These are phyloP conservation scores for Ocimum tenuiflorum DNA, from an alignment of 257 asterid species.

Conservation along the genomic window DNA sequence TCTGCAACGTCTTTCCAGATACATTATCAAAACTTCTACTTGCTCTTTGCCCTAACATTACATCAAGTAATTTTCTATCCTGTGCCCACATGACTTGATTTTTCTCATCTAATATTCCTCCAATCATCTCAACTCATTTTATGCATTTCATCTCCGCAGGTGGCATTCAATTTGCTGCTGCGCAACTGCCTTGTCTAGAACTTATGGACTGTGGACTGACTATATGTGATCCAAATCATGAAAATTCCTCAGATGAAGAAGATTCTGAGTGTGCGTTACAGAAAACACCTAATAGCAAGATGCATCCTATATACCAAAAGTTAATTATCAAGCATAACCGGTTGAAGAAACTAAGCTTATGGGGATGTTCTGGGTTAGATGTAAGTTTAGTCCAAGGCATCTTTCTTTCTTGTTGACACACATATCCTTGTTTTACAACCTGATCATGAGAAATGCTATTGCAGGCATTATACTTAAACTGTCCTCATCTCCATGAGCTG, in stretches of 20 bases:
- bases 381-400: conserved; percentile 39
- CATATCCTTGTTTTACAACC: conserved; percentile 5
- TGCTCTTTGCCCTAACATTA: conserved; percentile 89
- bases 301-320: conserved; percentile 72
- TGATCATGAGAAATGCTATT: conserved; percentile 16
- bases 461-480: conserved; percentile 84
- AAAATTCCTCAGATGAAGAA: conserved; percentile 30
- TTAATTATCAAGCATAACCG: conserved; percentile 78
- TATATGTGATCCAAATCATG: conserved; percentile 53
- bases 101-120: background rate
- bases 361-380: conserved; percentile 99
- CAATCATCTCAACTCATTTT: background rate
- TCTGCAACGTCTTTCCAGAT: conserved; percentile 87
- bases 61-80: conserved; percentile 63
- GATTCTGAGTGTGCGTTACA: conserved; percentile 32
- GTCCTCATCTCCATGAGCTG: conserved; percentile 72
- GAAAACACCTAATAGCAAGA: conserved; percentile 47
- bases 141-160: conserved; percentile 35
- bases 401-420: background rate
- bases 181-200: conserved; percentile 77
- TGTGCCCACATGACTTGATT: background rate
- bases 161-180: conserved; percentile 93
- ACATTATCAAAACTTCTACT: conserved; percentile 77
- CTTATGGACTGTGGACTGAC: conserved; percentile 97
- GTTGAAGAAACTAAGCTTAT: conserved; percentile 82